phyloP scores from a whole-genome alignment of 805 yeast species.

The Vanderwaltozyma verrucispora region DNA sequence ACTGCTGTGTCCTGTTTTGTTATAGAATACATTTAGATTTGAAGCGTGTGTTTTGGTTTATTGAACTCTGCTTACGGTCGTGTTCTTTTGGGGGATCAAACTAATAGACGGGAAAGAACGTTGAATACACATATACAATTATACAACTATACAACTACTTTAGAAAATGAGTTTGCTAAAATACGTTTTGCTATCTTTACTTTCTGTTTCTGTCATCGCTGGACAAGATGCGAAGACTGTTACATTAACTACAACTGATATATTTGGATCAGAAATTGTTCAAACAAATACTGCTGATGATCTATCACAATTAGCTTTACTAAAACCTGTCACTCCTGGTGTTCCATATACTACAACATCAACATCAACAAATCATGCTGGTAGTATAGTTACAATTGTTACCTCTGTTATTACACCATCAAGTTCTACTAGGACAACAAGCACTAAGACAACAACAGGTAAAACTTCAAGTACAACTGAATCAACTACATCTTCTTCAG shows the following conservation, averaged over 20 bases:
- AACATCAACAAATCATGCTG: constrained; percentile 1
- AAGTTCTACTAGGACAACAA: constrained; percentile 3
- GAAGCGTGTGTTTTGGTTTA: too few species aligned
- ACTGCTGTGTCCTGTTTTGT: too few species aligned
- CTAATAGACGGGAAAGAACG: too few species aligned
- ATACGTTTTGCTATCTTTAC: background rate
- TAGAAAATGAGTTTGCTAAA: too few species aligned
- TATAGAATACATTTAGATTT: too few species aligned
- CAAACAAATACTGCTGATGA: background rate
- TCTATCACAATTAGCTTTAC: too few species aligned
- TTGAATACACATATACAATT: too few species aligned
- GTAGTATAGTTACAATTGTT: constrained; percentile 2
- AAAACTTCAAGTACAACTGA: constrained; percentile 5
- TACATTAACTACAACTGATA: constrained; percentile 1
- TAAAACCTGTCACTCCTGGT: background rate
- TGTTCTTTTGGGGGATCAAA: too few species aligned
- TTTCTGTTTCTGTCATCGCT: background rate
- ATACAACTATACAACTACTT: too few species aligned
- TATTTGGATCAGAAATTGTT: background rate
- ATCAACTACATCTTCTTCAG: constrained; percentile 10
- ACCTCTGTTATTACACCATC: constrained; percentile 10
- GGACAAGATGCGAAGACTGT: constrained; percentile 5
- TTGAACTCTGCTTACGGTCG: too few species aligned
- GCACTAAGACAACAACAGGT: constrained; percentile 4
- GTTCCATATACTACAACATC: constrained; percentile 9